These are phyloP conservation scores for Phylloporus arenicola DNA, from an alignment of 768 basidiomycete genomes.

Conservation along the genomic window DNA sequence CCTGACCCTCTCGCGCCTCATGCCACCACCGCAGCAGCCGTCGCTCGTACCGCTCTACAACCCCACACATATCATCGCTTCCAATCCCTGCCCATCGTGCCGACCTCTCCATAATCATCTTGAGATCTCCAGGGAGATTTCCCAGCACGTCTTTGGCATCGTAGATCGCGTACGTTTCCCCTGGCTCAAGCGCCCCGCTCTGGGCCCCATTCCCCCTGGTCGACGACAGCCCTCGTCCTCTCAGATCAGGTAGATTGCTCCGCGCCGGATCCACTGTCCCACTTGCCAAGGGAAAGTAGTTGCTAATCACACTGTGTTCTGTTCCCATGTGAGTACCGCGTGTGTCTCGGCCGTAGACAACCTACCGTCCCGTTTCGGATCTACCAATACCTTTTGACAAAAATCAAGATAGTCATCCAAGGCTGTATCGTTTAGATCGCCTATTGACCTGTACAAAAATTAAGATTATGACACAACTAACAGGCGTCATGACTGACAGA, in stretches of 20 bases:
- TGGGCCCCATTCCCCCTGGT: slow-evolving; percentile 6
- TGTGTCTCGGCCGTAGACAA: slow-evolving; percentile 12
- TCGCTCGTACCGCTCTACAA: slow-evolving; percentile 65
- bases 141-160: slow-evolving; percentile 65
- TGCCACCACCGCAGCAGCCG: slow-evolving; percentile 51
- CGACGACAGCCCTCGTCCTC: slow-evolving; percentile 8
- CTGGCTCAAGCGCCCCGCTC: slow-evolving; percentile 39
- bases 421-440: slow-evolving; percentile 44
- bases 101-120: slow-evolving; percentile 45
- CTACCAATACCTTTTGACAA: slow-evolving; percentile 50
- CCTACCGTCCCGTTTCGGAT: slow-evolving; percentile 24
- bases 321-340: slow-evolving; percentile 5
- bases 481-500: slow-evolving; percentile 38
- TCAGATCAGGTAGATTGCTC: background rate
- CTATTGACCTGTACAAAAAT: slow-evolving; percentile 41
- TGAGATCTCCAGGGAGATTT: slow-evolving; percentile 45
- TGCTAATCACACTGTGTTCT: slow-evolving; percentile 33
- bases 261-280: background rate
- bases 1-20: slow-evolving; percentile 17
- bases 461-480: slow-evolving; percentile 2
- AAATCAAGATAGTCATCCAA: slow-evolving; percentile 65
- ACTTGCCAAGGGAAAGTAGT: slow-evolving; percentile 38
- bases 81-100: slow-evolving; percentile 53
- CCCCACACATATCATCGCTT: slow-evolving; percentile 43
- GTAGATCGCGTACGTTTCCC: slow-evolving; percentile 60